Evolutionary conservation across 2,329 filamentous ascomycete genomes (phyloP), one percentile per base, ranked within the genome.

Genomic region (Mollisiaceae sp.): DNA sequence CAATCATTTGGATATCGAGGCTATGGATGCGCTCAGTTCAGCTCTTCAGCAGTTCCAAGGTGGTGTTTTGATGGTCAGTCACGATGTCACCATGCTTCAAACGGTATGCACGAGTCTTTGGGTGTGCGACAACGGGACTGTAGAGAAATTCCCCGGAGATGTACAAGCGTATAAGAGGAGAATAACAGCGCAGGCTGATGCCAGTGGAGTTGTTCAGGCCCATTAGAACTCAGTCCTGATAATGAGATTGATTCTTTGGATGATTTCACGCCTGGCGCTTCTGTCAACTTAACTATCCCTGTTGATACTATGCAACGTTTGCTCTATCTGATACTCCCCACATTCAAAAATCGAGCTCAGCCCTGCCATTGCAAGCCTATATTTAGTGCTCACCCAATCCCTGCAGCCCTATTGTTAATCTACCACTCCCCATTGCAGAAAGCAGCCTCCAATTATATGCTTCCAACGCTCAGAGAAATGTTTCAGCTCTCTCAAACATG

Each of bases 21-120:
- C 95, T 70, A 77, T 99, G 95, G 95, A 99, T 78, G 94, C 95
- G 12, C 83, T 99, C 60, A 90, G 92, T 4, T 88, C 90, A 36
- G 95, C 95, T 18, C 83, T 99, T 72, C 86, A 88, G 72, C 87
- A 89, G 70, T 99, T 98, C 81, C 86, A 97, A 80, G 95, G 95
- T 67, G 95, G 95, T 78, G 94, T 99, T 63, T 82, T 99, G 74
- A 98, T 99, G 93, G 95, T 99, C 64, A 97, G 92, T 75, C 95
- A 99, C 90, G 95, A 99, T 77, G 95, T 99, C 62, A 98, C 95
- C 0, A 97, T 99, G 93, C 79, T 99, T 78, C 93, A 97, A 82
- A 97, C 91, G 61, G 95, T 99, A 43, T 99, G 95, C 80, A 95
- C 85, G 59, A 95, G 90, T 77, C 81, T 99, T 75, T 99, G 95